Conservation (phyloP, 2,329 filamentous ascomycete genomes). For the Fusarium aywerte region DNA sequence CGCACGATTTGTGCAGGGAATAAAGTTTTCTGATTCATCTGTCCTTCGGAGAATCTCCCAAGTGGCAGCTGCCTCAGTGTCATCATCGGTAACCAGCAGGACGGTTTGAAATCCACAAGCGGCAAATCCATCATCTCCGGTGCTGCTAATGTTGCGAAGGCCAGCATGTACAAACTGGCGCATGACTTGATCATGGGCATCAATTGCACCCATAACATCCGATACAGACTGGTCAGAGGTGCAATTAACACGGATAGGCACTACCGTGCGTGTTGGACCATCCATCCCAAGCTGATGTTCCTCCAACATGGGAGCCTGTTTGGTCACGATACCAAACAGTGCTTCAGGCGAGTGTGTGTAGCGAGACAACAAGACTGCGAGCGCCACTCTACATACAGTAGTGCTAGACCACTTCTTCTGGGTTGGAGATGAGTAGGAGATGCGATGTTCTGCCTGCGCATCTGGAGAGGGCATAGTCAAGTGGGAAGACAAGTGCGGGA, state of each 20-base stretch:
- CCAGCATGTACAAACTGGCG: not conserved
- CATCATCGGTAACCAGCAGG: not conserved
- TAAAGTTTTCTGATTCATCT: not conserved
- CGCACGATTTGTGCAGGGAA: slow-evolving; percentile 17
- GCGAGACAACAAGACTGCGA: slow-evolving; percentile 3
- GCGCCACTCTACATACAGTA: not conserved
- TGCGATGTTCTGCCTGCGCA: not conserved
- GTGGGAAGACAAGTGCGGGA: not conserved
- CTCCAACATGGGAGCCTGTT: not conserved
- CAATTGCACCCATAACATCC: not conserved
- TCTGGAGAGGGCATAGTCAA: not conserved
- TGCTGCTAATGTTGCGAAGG: not conserved
- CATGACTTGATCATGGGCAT: not conserved
- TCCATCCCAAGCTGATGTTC: not conserved
- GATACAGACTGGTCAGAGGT: not conserved
- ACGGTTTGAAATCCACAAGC: slow-evolving; percentile 22
- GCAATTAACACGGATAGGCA: slow-evolving; percentile 7
- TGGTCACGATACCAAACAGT: slow-evolving; percentile 2
- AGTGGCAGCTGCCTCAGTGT: too few relatives aligned
- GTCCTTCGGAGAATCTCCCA: not conserved
- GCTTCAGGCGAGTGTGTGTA: slow-evolving; percentile 15
- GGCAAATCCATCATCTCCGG: slow-evolving; percentile 9
- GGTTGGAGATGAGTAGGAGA: fast-evolving
- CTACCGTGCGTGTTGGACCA: not conserved
- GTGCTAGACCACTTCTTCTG: fast-evolving